phyloP scores from a whole-genome alignment of 495 filamentous ascomycete species.

The Pyronema domesticum region DNA sequence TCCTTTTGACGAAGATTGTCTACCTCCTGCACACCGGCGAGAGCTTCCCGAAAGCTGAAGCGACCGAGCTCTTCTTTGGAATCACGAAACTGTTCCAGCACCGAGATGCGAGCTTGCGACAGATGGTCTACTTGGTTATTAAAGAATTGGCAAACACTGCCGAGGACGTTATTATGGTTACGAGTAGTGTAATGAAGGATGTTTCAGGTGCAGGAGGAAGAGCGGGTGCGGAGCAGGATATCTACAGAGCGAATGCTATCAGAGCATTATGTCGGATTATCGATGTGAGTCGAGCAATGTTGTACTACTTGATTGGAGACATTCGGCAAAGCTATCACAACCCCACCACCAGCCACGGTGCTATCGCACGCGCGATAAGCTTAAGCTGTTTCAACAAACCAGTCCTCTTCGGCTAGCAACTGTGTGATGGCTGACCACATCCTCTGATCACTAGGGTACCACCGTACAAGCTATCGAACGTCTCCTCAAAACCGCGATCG shows the following conservation, averaged over 20 bases:
- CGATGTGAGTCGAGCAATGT: constrained; percentile 44
- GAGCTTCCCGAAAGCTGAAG: constrained; percentile 90
- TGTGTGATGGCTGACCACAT: background rate
- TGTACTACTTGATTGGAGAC: background rate
- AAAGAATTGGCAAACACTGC: constrained; percentile 94
- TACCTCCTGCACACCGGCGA: constrained; percentile 94
- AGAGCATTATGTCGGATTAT: constrained; percentile 91
- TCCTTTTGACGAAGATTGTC: constrained; percentile 91
- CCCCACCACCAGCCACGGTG: no score
- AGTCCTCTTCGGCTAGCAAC: no score
- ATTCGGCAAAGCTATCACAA: no score
- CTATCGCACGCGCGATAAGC: no score
- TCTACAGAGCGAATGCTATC: constrained; percentile 95
- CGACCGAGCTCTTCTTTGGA: constrained; percentile 95
- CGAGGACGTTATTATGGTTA: constrained; percentile 99
- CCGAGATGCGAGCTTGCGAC: constrained; percentile 90
- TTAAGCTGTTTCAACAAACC: no score
- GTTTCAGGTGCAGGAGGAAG: constrained; percentile 32
- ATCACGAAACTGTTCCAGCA: constrained; percentile 99
- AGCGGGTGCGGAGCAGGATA: constrained; percentile 79
- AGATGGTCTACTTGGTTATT: constrained; percentile 97
- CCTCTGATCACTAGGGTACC: constrained; percentile 43
- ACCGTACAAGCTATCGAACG: constrained; percentile 97
- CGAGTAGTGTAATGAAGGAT: constrained; percentile 98
- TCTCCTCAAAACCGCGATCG: constrained; percentile 96